phyloP scores from a whole-genome alignment of 257 asterid genomes.

The Gynochthodes officinalis region DNA sequence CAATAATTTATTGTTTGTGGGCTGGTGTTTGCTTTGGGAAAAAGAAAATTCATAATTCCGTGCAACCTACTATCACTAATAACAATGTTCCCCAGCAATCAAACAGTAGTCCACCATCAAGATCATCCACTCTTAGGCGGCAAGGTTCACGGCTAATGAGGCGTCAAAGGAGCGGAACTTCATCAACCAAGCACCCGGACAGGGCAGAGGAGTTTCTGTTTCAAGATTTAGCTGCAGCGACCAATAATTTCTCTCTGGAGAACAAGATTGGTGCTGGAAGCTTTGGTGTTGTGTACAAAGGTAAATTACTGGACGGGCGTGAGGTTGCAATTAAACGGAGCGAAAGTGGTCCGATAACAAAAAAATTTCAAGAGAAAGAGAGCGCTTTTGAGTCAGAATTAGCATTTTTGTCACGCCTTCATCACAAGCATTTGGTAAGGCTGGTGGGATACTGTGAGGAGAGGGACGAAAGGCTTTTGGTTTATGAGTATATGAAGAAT shows the following conservation, averaged over 20 bases:
- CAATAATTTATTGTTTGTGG: constrained; percentile 59
- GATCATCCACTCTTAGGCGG: constrained; percentile 76
- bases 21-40: constrained; percentile 68
- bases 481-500: constrained; percentile 81
- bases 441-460: constrained; percentile 78
- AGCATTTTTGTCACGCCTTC: constrained; percentile 75
- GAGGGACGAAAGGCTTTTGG: constrained; percentile 70
- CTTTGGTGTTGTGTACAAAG: constrained; percentile 74
- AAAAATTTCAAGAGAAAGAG: constrained; percentile 81
- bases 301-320: constrained; percentile 62
- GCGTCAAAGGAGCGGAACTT: constrained; percentile 85
- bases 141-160: constrained; percentile 81
- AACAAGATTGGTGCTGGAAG: constrained; percentile 88
- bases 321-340: constrained; percentile 85
- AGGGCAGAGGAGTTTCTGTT: constrained; percentile 71
- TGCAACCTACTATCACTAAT: constrained; percentile 62
- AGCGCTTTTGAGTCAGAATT: constrained; percentile 80
- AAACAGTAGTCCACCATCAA: constrained; percentile 50
- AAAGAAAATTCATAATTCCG: constrained; percentile 78
- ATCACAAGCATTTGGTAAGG: constrained; percentile 84
- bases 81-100: constrained; percentile 36
- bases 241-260: constrained; percentile 55
- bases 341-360: constrained; percentile 51
- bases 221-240: constrained; percentile 55
- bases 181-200: constrained; percentile 58